Base-by-base conservation (phyloP, 169 alveolate species). In the Pseudocohnilembus persalinus region DNA sequence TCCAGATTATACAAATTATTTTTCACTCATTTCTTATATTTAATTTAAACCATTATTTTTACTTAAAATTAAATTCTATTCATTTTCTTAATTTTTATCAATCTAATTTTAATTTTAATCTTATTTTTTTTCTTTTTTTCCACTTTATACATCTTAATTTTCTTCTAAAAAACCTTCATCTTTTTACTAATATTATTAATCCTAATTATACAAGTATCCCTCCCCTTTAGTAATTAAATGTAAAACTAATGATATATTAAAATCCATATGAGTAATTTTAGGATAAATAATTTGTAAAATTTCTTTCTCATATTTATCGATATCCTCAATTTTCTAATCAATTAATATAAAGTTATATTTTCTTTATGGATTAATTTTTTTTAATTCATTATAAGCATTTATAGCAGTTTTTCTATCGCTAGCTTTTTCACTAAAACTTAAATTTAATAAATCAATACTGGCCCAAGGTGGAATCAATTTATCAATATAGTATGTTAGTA, bases 201-300 rank as follows among this genome's bases (percentile, higher is more conserved):
- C n/a, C n/a, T n/a, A n/a, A n/a, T n/a, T n/a, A n/a, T 91, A 89
- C n/a, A 90, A 78, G 83, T 74, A 83, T 29, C 96, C 95, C 74
- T 88, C 88, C 34, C 94, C 94, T 79, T 84, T 88, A 73, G 96
- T 90, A 11, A 96, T 96, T 68, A 93, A 83, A 83, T 93, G 94
- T 29, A 94, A 89, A 72, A 96, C 97, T 76, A 93, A 85, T 20
- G 96, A 96, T 27, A 96, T 96, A 91, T 95, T 96, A 83, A 96
- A 94, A 83, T 96, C 98, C 98, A 96, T 96, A 76, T 93, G 96
- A 0, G 98, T 92, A 30, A 87, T 90, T 82, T 93, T 93, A 29
- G 97, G 96, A 80, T 82, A 83, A 28, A 96, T 88, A 28, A 93
- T 83, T 29, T 82, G 73, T 65, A 92, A 73, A 30, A 94, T 84